Evolutionary conservation across 768 basidiomycete species (phyloP), one percentile per base, ranked within the genome.

Genomic region (Tremella yokohamensis): DNA sequence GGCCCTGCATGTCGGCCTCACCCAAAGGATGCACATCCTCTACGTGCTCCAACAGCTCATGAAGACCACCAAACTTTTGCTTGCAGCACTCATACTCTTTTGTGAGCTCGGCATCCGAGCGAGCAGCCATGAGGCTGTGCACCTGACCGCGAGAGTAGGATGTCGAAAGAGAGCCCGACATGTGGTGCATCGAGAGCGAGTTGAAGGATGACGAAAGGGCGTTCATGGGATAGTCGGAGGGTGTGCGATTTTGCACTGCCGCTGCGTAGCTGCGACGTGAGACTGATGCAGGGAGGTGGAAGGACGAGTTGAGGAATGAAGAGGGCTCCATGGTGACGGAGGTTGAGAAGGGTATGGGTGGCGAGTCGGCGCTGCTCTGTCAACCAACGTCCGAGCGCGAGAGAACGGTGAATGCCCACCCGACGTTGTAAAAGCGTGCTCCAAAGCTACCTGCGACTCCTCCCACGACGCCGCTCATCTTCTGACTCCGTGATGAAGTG

Each of bases 31-130:
- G 73, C 12, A 57, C 56, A 26, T 73, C 71, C 39, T 73, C 72
- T 18, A 76, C 75, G 52, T 76, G 75, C 54, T 76, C 75, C 40
- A 76, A 49, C 15, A 76, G 54, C 19, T 66, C 73, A 49, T 76
- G 75, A 20, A 76, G 54, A 13, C 68, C 70, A 11, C 56, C 60
- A 52, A 71, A 69, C 0, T 63, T 63, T 29, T 59, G 53, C 12
- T 68, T 69, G 49, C 75, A 76, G 54, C 75, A 76, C 51, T 70
- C 66, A 63, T 73, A 73, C 19, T 62, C 54, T 39, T 64, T 53
- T 39, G 66, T 66, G 22, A 70, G 42, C 45, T 73, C 71, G 8
- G 71, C 71, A 51, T 73, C 71, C n/a, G 70, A 63, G 47, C 64
- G 49, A 37, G 55, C 44, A 6, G 60, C 57, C 66, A 70, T 70